Conservation (phyloP, 2,329 filamentous ascomycete species). For the Paecilomyces niveus region DNA sequence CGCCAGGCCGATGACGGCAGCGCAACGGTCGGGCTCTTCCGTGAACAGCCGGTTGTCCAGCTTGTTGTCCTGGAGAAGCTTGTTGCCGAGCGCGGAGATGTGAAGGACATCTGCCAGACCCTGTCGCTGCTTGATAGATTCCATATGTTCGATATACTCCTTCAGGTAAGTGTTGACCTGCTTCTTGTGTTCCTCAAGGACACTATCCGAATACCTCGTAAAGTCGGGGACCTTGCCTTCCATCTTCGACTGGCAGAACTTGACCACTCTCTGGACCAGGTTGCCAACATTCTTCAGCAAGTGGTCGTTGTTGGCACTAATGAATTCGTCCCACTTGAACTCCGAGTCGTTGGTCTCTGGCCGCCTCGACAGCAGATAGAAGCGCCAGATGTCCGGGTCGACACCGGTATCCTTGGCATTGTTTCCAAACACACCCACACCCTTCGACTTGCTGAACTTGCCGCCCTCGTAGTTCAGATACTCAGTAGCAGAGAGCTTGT, state of each 20-base stretch:
- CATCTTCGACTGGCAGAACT: constrained; percentile 53
- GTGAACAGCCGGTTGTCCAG: constrained; percentile 57
- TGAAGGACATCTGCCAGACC: constrained; percentile 49
- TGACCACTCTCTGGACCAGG: constrained; percentile 66
- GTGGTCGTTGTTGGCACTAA: constrained; percentile 80
- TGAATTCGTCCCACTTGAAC: constrained; percentile 83
- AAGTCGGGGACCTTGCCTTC: constrained; percentile 25
- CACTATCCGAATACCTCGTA: constrained; percentile 31
- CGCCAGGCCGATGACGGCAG: constrained; percentile 65
- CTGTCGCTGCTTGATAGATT: constrained; percentile 53
- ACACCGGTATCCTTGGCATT: constrained; percentile 82
- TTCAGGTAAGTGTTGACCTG: constrained; percentile 45
- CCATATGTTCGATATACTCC: constrained; percentile 52
- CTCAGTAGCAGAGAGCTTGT: constrained; percentile 83
- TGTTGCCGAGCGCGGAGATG: constrained; percentile 53
- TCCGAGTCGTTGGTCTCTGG: constrained; percentile 82
- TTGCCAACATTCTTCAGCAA: constrained; percentile 68
- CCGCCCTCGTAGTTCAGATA: constrained; percentile 82
- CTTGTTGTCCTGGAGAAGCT: constrained; percentile 52
- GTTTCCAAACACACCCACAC: constrained; percentile 85
- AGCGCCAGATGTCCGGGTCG: constrained; percentile 82
- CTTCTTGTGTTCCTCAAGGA: constrained; percentile 37
- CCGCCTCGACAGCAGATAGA: constrained; percentile 78
- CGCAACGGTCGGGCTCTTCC: constrained; percentile 52
- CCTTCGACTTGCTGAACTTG: constrained; percentile 89